Conservation (phyloP, 2,329 filamentous ascomycete genomes). For the Ascocoryne sarcoides region DNA sequence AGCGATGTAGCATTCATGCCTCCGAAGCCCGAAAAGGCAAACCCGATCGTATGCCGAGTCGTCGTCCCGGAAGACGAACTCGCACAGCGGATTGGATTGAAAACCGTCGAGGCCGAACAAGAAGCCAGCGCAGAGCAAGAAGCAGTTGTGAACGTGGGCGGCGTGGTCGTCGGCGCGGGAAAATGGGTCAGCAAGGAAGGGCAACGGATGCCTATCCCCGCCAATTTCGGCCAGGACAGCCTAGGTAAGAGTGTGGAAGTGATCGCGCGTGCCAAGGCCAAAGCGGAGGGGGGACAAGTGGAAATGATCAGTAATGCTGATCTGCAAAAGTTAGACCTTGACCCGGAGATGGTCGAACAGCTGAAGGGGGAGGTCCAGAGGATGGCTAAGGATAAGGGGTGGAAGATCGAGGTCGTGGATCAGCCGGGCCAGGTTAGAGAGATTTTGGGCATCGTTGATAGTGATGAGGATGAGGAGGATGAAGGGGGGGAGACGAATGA, state of each 20-base stretch:
- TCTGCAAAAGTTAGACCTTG: constrained; percentile 51
- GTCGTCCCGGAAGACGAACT: constrained; percentile 41
- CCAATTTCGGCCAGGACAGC: constrained; percentile 45
- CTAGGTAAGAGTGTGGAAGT: constrained; percentile 13
- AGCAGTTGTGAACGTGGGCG: constrained; percentile 24
- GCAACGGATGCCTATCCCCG: constrained; percentile 22
- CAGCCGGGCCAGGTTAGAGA: constrained; percentile 50
- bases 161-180: constrained; percentile 23
- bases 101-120: constrained; percentile 25
- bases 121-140: constrained; percentile 33
- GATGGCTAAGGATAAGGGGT: constrained; percentile 61
- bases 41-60: constrained; percentile 53
- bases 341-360: constrained; percentile 55
- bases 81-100: constrained; percentile 30
- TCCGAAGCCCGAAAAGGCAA: constrained; percentile 53
- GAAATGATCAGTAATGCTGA: constrained; percentile 51
- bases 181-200: constrained; percentile 25
- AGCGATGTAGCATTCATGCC: constrained; percentile 66
- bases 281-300: constrained; percentile 24
- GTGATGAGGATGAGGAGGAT: constrained; percentile 43
- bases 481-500: constrained; percentile 34
- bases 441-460: constrained; percentile 61
- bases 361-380: constrained; percentile 60
- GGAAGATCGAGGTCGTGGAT: constrained; percentile 75
- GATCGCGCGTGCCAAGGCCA: constrained; percentile 20